These are phyloP conservation scores for Astraeus odoratus DNA, from an alignment of 768 basidiomycete species.

Conservation along the genomic window DNA sequence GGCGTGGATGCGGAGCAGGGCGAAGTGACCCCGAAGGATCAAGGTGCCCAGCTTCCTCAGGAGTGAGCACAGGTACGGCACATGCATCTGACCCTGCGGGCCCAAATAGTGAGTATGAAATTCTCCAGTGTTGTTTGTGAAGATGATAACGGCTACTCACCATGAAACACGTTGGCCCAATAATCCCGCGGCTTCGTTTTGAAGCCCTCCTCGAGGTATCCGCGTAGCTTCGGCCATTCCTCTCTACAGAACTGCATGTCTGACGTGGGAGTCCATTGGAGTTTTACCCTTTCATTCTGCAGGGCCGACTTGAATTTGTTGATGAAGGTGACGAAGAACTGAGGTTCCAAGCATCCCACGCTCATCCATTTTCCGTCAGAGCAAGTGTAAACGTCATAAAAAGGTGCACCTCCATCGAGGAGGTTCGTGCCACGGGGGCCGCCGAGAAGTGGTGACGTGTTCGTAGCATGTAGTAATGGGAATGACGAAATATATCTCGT, in stretches of 20 bases:
- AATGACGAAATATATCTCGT: constrained; percentile 72
- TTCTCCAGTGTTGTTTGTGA: background rate
- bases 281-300: constrained; percentile 32
- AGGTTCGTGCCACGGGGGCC: constrained; percentile 47
- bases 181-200: constrained; percentile 51
- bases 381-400: constrained; percentile 70
- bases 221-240: constrained; percentile 50
- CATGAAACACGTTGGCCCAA: constrained; percentile 64
- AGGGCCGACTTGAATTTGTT: constrained; percentile 45
- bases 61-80: constrained; percentile 58
- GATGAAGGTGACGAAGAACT: constrained; percentile 62
- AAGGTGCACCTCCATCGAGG: constrained; percentile 75
- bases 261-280: constrained; percentile 50
- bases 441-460: constrained; percentile 30
- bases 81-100: constrained; percentile 66
- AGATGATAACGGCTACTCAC: constrained; percentile 39
- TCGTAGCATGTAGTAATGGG: constrained; percentile 45
- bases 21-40: constrained; percentile 30
- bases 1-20: constrained; percentile 48
- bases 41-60: constrained; percentile 49
- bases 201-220: constrained; percentile 64
- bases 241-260: constrained; percentile 38
- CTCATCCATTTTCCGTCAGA: constrained; percentile 70
- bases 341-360: constrained; percentile 68
- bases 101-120: background rate